Conservation (phyloP, 176 grass and related monocot genomes). For the Miscanthus lutarioriparius region DNA sequence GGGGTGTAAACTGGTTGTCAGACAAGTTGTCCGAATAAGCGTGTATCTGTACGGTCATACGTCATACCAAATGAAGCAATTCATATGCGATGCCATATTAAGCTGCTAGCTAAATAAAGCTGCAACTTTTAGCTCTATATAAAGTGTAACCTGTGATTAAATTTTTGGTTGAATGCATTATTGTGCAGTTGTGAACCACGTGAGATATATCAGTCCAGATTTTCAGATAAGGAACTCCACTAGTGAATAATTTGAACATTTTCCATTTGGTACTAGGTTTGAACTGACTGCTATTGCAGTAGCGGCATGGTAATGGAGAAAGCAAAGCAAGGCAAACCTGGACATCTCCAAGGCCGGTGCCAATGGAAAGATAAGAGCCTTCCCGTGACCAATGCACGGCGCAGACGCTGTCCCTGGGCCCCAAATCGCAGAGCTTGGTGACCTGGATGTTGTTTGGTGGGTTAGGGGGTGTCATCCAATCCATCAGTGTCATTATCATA, state of each 20-base stretch:
- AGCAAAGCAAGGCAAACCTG: slow-evolving; percentile 44
- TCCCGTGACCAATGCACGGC: slow-evolving; percentile 93
- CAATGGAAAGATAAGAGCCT: slow-evolving; percentile 87
- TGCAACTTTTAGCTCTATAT: not conserved
- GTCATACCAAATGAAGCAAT: too few relatives aligned
- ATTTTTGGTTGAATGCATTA: not conserved
- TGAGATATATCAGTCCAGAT: not conserved
- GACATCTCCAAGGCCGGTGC: slow-evolving; percentile 90
- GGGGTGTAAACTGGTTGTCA: not conserved
- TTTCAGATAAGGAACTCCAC: not conserved
- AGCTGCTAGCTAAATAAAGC: not conserved
- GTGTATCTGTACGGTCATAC: too few relatives aligned
- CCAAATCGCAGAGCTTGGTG: slow-evolving; percentile 90
- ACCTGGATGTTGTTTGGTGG: slow-evolving; percentile 41
- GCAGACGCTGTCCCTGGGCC: slow-evolving; percentile 79
- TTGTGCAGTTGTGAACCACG: not conserved
- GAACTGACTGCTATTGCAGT: not conserved
- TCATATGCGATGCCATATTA: not conserved
- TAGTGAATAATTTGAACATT: not conserved
- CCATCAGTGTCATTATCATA: too few relatives aligned
- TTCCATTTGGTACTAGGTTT: not conserved
- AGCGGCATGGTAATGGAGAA: not conserved
- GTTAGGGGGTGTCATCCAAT: not conserved
- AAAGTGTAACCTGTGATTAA: not conserved
- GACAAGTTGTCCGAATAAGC: not conserved